phyloP scores from a whole-genome alignment of 495 filamentous ascomycete species.

The Stereocaulon alpinum region DNA sequence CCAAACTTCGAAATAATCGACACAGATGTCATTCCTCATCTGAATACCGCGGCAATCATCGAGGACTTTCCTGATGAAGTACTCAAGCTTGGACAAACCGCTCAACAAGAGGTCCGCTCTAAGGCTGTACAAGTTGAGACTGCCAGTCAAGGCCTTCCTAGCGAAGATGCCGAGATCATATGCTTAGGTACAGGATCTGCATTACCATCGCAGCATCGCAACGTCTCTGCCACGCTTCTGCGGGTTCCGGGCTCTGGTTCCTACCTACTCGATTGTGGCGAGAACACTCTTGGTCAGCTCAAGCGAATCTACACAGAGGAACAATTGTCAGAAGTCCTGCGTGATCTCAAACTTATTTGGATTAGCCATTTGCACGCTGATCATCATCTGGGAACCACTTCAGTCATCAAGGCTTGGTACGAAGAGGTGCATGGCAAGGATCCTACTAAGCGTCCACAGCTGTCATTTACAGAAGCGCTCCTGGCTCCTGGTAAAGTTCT shows the following conservation, averaged over 20 bases:
- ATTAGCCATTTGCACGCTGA: conserved; percentile 95
- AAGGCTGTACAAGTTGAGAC: conserved; percentile 31
- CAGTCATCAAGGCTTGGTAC: conserved; percentile 72
- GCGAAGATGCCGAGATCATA: conserved; percentile 68
- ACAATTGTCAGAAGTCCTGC: conserved; percentile 57
- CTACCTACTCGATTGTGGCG: conserved; percentile 83
- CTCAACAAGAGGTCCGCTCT: conserved; percentile 32
- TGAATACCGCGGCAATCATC: conserved; percentile 40
- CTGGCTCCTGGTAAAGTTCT: conserved; percentile 29
- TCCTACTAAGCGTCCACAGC: conserved; percentile 10
- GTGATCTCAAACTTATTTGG: conserved; percentile 76
- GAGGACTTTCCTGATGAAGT: conserved; percentile 36
- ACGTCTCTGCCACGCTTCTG: conserved; percentile 81
- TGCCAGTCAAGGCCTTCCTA: conserved; percentile 42
- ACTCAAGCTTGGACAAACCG: conserved; percentile 38
- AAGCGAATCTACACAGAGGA: conserved; percentile 55
- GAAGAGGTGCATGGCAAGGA: conserved; percentile 34
- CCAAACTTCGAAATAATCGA: conserved; percentile 49
- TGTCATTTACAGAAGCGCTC: conserved; percentile 13
- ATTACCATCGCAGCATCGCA: conserved; percentile 82
- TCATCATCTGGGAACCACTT: conserved; percentile 78
- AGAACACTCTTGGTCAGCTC: conserved; percentile 88
- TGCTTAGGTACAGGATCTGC: conserved; percentile 86
- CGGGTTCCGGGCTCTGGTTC: conserved; percentile 73
- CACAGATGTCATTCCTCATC: conserved; percentile 35